phyloP scores from a whole-genome alignment of 129 eudicot species.

The Helichrysum umbraculigerum region DNA sequence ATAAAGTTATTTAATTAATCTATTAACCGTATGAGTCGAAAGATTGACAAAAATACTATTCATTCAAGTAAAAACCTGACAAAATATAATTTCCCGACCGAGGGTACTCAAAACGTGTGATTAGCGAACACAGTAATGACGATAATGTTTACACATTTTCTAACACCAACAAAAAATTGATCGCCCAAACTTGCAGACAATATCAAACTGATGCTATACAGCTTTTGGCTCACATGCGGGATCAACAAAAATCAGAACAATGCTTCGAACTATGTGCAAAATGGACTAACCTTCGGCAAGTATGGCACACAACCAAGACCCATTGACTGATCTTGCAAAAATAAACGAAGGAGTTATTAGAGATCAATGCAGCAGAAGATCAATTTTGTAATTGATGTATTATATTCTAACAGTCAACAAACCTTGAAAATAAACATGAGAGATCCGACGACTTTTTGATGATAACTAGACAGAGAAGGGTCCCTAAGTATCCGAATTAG shows the following conservation, averaged over 20 bases:
- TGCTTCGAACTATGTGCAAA: conserved; percentile 15
- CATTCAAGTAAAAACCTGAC: neutral
- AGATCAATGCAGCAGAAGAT: conserved; percentile 21
- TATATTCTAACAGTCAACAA: conserved; percentile 30
- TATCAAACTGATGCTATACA: neutral
- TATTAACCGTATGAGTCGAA: conserved; percentile 19
- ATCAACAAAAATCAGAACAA: conserved; percentile 10
- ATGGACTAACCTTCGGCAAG: conserved; percentile 85
- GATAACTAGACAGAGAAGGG: conserved; percentile 95
- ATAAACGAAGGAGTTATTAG: conserved; percentile 26
- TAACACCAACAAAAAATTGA: neutral
- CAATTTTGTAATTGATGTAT: neutral
- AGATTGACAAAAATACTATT: conserved; percentile 8
- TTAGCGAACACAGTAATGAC: neutral
- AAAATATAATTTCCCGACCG: neutral
- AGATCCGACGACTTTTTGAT: conserved; percentile 94
- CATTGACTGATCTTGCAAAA: conserved; percentile 78
- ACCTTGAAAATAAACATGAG: conserved; percentile 98
- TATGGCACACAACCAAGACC: conserved; percentile 97
- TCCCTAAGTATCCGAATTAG: conserved; percentile 96
- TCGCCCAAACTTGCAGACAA: conserved; percentile 18
- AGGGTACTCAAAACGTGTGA: neutral
- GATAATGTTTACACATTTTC: neutral
- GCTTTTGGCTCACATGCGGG: neutral
- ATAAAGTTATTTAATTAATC: neutral